Percentiles rank a stretch among this genome's conserved stretches.
Conservation (phyloP, 1,284 basidiomycete species). For the Puccinia horiana region DNA sequence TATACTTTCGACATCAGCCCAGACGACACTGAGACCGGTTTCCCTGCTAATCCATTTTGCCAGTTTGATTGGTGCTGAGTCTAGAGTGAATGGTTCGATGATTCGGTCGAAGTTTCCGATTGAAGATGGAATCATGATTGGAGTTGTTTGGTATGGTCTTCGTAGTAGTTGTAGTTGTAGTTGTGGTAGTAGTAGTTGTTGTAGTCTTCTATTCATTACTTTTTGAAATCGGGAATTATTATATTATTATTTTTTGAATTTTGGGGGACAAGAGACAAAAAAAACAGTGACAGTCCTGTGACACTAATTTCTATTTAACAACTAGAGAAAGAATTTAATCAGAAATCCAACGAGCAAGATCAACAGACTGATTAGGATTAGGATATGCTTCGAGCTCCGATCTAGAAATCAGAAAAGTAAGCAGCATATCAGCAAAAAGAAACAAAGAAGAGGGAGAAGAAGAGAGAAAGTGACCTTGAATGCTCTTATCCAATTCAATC, state of each 20-base stretch:
- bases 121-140: background rate
- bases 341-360: conserved; percentile 2
- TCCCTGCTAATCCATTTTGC: conserved; percentile 80
- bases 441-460: background rate
- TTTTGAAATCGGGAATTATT: no score
- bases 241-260: no score
- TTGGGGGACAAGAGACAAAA: no score
- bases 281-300: no score
- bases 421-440: background rate
- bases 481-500: conserved; percentile 68
- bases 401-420: background rate
- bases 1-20: conserved; percentile 59
- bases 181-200: no score
- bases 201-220: no score
- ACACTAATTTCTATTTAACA: no score
- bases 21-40: conserved; percentile 70
- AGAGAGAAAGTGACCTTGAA: background rate
- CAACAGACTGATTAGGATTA: background rate
- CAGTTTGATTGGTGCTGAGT: conserved; percentile 70
- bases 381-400: background rate
- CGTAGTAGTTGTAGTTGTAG: background rate
- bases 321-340: conserved; percentile 37
- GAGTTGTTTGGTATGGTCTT: background rate
- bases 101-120: conserved; percentile 77
- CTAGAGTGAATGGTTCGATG: conserved; percentile 70